These are phyloP conservation scores for Saccharomycopsis hybrid DNA, from an alignment of 1,139 yeast species.

Conservation along the genomic window DNA sequence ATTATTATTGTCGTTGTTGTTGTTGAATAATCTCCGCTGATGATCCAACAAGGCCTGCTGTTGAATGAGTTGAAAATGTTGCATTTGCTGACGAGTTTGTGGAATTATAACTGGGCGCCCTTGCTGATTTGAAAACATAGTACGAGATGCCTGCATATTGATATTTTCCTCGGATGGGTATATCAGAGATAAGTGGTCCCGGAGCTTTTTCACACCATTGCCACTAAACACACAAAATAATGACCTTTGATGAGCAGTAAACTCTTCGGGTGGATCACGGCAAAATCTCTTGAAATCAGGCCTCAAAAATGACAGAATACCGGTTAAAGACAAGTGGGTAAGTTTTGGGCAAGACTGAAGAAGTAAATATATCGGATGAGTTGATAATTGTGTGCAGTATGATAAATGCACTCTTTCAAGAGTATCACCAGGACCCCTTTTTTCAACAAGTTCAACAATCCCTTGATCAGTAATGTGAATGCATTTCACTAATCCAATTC, in stretches of 20 bases:
- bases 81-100: not conserved
- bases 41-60: too few relatives aligned
- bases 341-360: slow-evolving; percentile 77
- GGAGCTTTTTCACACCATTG: slow-evolving; percentile 68
- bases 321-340: slow-evolving; percentile 85
- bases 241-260: slow-evolving; percentile 78
- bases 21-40: not conserved
- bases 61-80: not conserved
- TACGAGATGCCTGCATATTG: too few relatives aligned
- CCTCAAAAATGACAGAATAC: slow-evolving; percentile 81
- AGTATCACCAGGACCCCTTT: slow-evolving; percentile 66
- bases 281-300: slow-evolving; percentile 83
- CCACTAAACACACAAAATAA: slow-evolving; percentile 94
- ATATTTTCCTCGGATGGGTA: slow-evolving; percentile 25
- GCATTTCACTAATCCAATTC: slow-evolving; percentile 93
- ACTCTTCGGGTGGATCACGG: slow-evolving; percentile 92
- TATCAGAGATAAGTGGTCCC: slow-evolving; percentile 49
- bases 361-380: slow-evolving; percentile 64
- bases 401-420: slow-evolving; percentile 90
- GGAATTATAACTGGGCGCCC: too few relatives aligned
- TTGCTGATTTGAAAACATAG: not conserved
- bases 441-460: slow-evolving; percentile 65
- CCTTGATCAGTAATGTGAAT: slow-evolving; percentile 84
- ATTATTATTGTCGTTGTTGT: not conserved
- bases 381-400: slow-evolving; percentile 76